Percentiles rank a stretch among this genome's conserved stretches.
Conservation (phyloP, 129 eudicot genomes). For the Centella asiatica region DNA sequence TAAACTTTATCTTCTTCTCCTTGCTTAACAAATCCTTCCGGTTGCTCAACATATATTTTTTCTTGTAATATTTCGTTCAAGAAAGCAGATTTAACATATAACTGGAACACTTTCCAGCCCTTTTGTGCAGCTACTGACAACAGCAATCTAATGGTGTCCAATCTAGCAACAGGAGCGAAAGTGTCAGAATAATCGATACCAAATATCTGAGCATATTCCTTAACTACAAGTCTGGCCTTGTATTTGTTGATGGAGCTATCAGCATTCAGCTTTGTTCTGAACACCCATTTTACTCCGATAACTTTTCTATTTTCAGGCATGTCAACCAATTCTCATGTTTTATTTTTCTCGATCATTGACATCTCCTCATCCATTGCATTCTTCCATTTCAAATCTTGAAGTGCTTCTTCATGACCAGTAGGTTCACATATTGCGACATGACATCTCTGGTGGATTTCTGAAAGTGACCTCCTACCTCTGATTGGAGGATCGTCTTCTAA, state of each 20-base stretch:
- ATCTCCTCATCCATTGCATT: too few species aligned
- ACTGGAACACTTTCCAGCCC: neutral
- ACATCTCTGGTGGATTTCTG: conserved; percentile 3
- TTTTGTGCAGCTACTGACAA: conserved; percentile 5
- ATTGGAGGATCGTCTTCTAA: neutral
- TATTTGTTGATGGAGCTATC: conserved; percentile 10
- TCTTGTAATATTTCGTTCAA: neutral
- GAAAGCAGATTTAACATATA: neutral
- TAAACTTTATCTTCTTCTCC: neutral
- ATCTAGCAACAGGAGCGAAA: conserved; percentile 7
- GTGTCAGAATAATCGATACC: conserved; percentile 5
- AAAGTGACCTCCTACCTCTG: neutral
- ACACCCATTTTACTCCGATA: conserved; percentile 4
- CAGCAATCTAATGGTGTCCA: conserved; percentile 4
- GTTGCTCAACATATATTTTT: neutral
- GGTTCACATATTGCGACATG: conserved; percentile 5
- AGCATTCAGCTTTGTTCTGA: neutral
- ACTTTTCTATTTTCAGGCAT: neutral
- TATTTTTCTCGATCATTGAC: too few species aligned
- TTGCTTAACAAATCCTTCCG: neutral
- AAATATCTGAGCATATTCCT: neutral
- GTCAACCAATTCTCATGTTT: too few species aligned
- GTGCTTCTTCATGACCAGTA: neutral
- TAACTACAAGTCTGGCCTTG: conserved; percentile 8
- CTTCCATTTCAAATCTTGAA: too few species aligned